These are phyloP conservation scores for Hymenoscyphus linearis DNA, from an alignment of 2,329 filamentous ascomycete genomes.

Conservation along the genomic window DNA sequence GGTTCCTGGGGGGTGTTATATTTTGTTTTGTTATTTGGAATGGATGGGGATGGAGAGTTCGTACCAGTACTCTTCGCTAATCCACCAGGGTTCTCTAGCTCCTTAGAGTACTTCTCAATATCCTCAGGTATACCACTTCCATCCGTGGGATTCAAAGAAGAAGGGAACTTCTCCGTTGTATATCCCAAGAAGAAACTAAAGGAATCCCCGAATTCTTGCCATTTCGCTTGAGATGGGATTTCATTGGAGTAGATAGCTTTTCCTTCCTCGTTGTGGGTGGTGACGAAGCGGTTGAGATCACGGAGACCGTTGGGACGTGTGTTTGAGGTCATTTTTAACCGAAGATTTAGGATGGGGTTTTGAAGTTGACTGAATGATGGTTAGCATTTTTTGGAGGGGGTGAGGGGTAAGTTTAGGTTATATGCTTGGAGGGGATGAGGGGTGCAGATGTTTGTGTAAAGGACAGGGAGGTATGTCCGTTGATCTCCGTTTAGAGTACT, in stretches of 20 bases:
- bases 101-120: conserved; percentile 15
- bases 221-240: conserved; percentile 10
- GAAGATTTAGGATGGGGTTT: neutral
- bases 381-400: neutral
- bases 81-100: conserved; percentile 17
- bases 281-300: conserved; percentile 19
- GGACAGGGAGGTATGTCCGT: no score
- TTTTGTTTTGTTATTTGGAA: neutral
- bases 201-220: conserved; percentile 10
- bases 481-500: no score
- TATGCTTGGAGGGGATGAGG: neutral
- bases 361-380: neutral
- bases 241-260: conserved; percentile 16
- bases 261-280: conserved; percentile 13
- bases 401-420: neutral
- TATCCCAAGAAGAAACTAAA: conserved; percentile 21
- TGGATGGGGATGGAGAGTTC: neutral
- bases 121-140: conserved; percentile 12
- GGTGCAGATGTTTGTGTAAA: no score
- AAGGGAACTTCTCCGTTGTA: conserved; percentile 19
- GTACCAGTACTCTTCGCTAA: conserved; percentile 14
- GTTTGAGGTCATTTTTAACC: neutral
- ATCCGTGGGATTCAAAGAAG: conserved; percentile 10
- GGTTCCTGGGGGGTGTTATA: neutral
- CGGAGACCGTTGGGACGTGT: conserved; percentile 17